phyloP scores from a whole-genome alignment of 2,329 filamentous ascomycete species.

The Aspergillus calidoustus region DNA sequence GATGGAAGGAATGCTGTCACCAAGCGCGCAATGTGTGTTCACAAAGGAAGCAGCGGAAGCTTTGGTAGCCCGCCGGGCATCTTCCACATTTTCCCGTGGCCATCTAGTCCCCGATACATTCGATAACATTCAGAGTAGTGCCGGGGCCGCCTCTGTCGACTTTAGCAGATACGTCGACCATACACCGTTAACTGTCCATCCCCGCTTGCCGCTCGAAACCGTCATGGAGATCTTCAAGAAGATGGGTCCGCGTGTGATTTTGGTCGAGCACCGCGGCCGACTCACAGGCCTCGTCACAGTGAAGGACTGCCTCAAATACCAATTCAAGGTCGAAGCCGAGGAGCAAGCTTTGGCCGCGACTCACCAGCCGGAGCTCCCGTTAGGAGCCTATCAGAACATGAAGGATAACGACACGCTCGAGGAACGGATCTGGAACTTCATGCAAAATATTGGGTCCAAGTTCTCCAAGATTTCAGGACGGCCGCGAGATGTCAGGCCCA shows the following conservation, averaged over 20 bases:
- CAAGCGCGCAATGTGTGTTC: constrained; percentile 76
- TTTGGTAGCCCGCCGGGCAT: constrained; percentile 37
- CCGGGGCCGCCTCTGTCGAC: constrained; percentile 67
- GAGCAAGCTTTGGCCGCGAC: constrained; percentile 62
- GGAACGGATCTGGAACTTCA: constrained; percentile 43
- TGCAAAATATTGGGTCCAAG: constrained; percentile 37
- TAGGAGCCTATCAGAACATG: constrained; percentile 28
- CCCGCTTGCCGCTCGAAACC: constrained; percentile 87
- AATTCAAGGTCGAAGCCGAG: constrained; percentile 91
- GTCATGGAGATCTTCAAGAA: constrained; percentile 99
- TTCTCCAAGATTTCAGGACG: constrained; percentile 24
- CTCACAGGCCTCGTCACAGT: constrained; percentile 88
- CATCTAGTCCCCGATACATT: constrained; percentile 57
- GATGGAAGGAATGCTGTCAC: constrained; percentile 67
- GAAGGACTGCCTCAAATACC: constrained; percentile 96
- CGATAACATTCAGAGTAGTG: constrained; percentile 62
- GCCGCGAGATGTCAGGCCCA: constrained; percentile 21
- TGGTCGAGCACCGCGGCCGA: constrained; percentile 86
- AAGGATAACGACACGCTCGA: constrained; percentile 35
- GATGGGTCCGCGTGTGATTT: constrained; percentile 89
- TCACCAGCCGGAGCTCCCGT: constrained; percentile 29
- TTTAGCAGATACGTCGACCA: constrained; percentile 87
- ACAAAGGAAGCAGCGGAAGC: constrained; percentile 54
- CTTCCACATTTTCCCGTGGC: constrained; percentile 28
- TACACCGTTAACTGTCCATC: constrained; percentile 89